Conservation (phyloP, 2,329 filamentous ascomycete species). For the Camillea tinctor region DNA sequence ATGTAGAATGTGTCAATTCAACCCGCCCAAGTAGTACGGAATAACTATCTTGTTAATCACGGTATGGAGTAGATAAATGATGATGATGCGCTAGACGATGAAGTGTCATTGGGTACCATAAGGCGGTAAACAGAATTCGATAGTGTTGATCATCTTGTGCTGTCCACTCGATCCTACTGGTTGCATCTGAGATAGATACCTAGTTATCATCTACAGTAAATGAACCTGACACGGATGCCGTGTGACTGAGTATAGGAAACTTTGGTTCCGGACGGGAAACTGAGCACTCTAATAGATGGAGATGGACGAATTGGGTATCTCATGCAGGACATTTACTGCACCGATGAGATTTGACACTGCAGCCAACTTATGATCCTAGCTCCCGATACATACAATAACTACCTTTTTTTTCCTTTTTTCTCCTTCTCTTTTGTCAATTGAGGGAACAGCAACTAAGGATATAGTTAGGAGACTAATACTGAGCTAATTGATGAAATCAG, state of each 20-base stretch:
- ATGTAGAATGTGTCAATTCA: background rate
- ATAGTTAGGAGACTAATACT: too few relatives aligned
- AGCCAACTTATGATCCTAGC: background rate
- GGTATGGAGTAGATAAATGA: background rate
- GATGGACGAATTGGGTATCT: background rate
- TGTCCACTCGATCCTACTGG: background rate
- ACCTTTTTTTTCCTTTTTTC: too few relatives aligned
- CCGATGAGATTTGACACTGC: background rate
- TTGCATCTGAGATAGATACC: background rate
- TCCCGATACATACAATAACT: too few relatives aligned
- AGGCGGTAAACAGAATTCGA: background rate
- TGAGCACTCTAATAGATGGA: background rate
- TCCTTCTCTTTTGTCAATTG: too few relatives aligned
- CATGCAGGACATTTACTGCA: background rate
- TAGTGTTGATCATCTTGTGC: background rate
- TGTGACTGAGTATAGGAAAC: background rate
- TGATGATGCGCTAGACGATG: background rate
- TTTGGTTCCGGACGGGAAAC: background rate
- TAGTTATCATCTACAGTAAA: background rate
- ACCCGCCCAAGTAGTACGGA: background rate
- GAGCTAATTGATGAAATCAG: too few relatives aligned
- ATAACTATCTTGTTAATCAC: background rate
- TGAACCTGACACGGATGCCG: background rate
- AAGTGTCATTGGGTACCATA: background rate
- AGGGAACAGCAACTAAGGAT: too few relatives aligned